Evolutionary conservation across 2,329 filamentous ascomycete species (phyloP), one percentile per base, ranked within the genome.

Genomic region (Colletotrichum costaricense): DNA sequence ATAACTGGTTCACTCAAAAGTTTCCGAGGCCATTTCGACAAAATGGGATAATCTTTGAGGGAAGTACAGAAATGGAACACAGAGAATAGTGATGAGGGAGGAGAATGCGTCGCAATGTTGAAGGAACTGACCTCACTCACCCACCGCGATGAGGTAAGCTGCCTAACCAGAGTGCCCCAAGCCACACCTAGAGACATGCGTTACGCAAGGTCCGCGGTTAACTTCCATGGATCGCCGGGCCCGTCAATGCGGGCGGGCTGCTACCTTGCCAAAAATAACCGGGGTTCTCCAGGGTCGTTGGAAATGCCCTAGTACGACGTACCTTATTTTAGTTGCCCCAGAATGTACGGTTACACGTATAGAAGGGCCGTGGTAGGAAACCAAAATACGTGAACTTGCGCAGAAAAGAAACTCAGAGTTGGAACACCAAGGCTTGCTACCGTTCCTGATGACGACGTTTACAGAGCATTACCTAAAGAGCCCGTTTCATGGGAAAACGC

Each of bases 101-200:
- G 54, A 56, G 62, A 56, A 24, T 59, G 54, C 30, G 54, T 71
- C 56, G 57, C 54, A 49, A 64, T 28, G 54, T 60, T 58, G 38
- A 30, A 64, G 24, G 70, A 56, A 60, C 67, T 73, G 60, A 54
- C 67, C 58, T 63, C 26, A 55, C 56, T 46, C 56, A 66, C 35
- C 69, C 35, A 35, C 55, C 14, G 60, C 62, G 71, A 73, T 73
- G 71, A 73, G 71, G 71, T 73, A 73, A 73, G 71, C 71, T 66
- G 19, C 42, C 42, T 49, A 22, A 49, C 42, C 42, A 49, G n/a
- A 49, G 42, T n/a, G 42, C 42, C 8, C 42, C 42, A 35, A 70
- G 59, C 67, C 60, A 73, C 59, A 42, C 38, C 38, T 42, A 24
- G 55, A 42, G 55, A 63, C 19, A 60, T 68, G 26, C 26, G 26